These are phyloP conservation scores for Moricandia moricandioides DNA, from an alignment of 345 rosid genomes.

Conservation along the genomic window DNA sequence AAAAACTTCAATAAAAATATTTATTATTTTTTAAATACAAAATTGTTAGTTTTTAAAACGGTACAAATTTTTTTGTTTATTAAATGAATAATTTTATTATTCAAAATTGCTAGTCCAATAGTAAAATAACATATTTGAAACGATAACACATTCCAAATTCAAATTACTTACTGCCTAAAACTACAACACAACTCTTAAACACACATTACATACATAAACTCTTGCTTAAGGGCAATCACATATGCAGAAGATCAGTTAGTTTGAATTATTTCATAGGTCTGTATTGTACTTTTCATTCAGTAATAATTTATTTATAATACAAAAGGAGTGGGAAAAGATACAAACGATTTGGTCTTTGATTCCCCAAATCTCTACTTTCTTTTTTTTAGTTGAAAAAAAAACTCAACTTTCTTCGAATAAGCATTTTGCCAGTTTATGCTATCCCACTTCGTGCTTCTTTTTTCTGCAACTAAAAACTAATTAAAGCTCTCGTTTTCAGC, in stretches of 20 bases:
- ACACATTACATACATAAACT: too few species aligned
- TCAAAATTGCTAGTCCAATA: too few species aligned
- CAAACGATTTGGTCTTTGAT: conserved; percentile 28
- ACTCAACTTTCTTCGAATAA: conserved; percentile 21
- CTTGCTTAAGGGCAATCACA: too few species aligned
- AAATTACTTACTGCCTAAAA: too few species aligned
- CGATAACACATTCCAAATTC: too few species aligned
- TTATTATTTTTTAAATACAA: not conserved
- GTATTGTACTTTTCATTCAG: not conserved
- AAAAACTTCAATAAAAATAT: too few species aligned
- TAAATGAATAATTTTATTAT: not conserved
- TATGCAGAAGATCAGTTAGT: too few species aligned
- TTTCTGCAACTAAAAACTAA: not conserved
- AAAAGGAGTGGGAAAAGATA: conserved; percentile 21
- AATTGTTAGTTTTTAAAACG: not conserved
- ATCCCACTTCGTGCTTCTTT: conserved; percentile 20
- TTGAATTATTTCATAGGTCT: not conserved
- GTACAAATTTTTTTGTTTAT: not conserved
- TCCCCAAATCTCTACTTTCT: conserved; percentile 33
- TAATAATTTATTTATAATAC: not conserved
- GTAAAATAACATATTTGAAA: too few species aligned
- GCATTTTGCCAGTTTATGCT: conserved; percentile 29
- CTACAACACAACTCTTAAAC: too few species aligned
- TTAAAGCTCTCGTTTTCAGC: not conserved
- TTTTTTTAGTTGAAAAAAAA: not conserved